Conservation (phyloP, 306 rosid species). For the Citrullus colocynthis region DNA sequence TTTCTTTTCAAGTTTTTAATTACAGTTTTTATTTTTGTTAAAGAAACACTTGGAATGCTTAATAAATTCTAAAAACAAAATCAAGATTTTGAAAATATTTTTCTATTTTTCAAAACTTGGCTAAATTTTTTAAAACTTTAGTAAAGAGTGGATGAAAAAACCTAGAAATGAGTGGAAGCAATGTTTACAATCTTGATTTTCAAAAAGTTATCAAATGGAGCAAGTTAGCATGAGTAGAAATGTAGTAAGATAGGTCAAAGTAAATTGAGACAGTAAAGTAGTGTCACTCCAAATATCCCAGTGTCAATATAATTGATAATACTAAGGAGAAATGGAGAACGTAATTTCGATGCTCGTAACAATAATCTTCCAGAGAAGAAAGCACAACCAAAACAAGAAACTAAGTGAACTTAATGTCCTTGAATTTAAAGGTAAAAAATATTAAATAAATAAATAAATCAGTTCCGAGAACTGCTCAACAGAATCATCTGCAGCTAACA, state of each 20-base stretch:
- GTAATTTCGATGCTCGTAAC: background rate
- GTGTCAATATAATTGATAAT: background rate
- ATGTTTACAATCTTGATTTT: no score
- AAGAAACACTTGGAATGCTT: no score
- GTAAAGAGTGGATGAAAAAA: no score
- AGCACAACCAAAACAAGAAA: background rate
- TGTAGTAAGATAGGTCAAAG: background rate
- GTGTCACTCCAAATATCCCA: background rate
- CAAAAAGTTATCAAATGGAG: no score
- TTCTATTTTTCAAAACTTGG: no score
- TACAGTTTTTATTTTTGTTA: no score
- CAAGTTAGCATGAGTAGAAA: background rate
- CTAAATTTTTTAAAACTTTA: no score
- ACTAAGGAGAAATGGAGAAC: background rate
- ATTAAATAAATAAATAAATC: background rate
- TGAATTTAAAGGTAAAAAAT: background rate
- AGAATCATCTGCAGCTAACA: background rate
- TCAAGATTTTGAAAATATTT: no score
- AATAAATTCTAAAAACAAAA: no score
- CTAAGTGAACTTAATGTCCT: background rate
- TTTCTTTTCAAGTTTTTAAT: no score
- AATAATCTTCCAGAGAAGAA: background rate
- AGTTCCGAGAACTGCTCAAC: background rate
- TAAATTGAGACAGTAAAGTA: background rate
- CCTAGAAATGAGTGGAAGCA: no score